Evolutionary conservation across 2,329 filamentous ascomycete species (phyloP).

Genomic region (Cryphonectria radicalis): DNA sequence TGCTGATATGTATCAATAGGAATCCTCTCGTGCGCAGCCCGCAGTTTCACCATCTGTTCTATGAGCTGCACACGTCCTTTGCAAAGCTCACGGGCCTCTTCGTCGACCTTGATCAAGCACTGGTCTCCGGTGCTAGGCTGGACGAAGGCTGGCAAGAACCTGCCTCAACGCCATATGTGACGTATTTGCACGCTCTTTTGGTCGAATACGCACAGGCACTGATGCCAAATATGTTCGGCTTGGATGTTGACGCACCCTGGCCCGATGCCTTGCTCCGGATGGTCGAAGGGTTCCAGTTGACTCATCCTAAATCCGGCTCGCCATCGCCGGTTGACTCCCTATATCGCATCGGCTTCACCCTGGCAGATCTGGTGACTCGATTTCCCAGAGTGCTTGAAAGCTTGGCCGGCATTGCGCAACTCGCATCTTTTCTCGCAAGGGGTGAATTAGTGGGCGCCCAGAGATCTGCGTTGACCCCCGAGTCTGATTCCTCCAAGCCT

Average conservation of each 20-base stretch:
- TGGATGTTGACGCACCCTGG: constrained; percentile 32
- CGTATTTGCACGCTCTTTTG: constrained; percentile 37
- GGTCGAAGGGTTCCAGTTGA: constrained; percentile 49
- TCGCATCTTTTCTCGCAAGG: constrained; percentile 29
- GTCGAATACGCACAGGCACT: constrained; percentile 19
- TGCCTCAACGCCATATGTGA: constrained; percentile 51
- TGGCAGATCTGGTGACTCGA: constrained; percentile 47
- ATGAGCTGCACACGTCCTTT: constrained; percentile 47
- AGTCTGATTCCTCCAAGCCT: constrained; percentile 37
- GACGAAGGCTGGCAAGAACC: constrained; percentile 42
- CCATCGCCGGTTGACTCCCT: constrained; percentile 46
- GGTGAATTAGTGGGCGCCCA: constrained; percentile 31
- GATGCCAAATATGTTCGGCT: constrained; percentile 6
- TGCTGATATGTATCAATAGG: constrained; percentile 33
- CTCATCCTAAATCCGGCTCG: constrained; percentile 27
- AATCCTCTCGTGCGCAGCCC: constrained; percentile 33
- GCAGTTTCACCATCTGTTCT: constrained; percentile 40
- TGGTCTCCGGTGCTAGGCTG: constrained; percentile 39
- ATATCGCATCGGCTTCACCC: constrained; percentile 44
- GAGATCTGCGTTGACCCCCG: constrained; percentile 27
- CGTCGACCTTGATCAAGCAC: constrained; percentile 52
- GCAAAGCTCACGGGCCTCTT: constrained; percentile 58
- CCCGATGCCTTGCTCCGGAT: constrained; percentile 44
- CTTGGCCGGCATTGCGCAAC: constrained; percentile 44
- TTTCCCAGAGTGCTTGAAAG: constrained; percentile 53